Evolutionary conservation across 306 rosid genomes (phyloP), one percentile per base, ranked within the genome.

Genomic region (Bauhinia variegata): DNA sequence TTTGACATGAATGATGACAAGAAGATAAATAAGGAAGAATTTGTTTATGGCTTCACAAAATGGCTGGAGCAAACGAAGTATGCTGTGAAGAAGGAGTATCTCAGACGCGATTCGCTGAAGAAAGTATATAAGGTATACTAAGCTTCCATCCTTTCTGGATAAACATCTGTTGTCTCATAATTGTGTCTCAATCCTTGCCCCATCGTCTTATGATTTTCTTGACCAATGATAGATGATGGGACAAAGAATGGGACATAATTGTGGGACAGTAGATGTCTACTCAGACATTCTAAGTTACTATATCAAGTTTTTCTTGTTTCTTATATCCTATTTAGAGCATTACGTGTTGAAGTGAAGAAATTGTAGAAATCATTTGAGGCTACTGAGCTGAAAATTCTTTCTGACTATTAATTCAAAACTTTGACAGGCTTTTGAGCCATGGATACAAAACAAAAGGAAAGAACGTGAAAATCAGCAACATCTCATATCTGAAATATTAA

Each of bases 1-100:
- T 86, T 86, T 63, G 91, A 86, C 76, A 48, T 75, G 32, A 60
- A 80, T 65, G 66, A 64, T 43, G 86, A 86, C 70, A 79, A 84
- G 47, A 59, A 75, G 63, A 80, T 86, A 59, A 75, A 66, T 58
- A 72, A 75, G 73, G 82, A 83, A 47, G 91, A 86, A 70, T 86
- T 86, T 71, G 83, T 83, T 39, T 34, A 14, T 57, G 91, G 91
- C 52, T 72, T 83, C 67, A 80, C 80, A 47, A 84, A 78, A 61
- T 77, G 80, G 63, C 76, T 82, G 59, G 63, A 78, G 63, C 70
- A 78, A 79, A 67, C 81, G 19, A 67, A 57, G 33, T 81, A 78
- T 75, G 83, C 83, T 67, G 11, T 82, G 41, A 80, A 82, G 57
- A 71, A 54, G 47, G 16, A 78, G 32, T 78, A 75, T 70, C 76